Percentiles rank a stretch among this genome's conserved stretches.
Conservation (phyloP, 169 alveolate species). For the Plasmodium relictum region DNA sequence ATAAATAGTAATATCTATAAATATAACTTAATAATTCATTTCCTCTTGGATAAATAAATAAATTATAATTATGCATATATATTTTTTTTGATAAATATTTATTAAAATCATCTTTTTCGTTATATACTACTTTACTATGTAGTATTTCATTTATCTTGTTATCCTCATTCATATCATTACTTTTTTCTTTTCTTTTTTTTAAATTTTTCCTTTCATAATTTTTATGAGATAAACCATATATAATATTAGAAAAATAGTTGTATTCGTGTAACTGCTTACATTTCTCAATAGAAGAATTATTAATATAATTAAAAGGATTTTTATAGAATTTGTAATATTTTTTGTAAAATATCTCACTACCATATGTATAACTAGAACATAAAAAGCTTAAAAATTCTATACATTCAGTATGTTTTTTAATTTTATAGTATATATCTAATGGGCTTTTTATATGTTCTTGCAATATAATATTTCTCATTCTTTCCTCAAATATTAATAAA, state of each 20-base stretch:
- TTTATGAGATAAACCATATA: constrained; percentile 34
- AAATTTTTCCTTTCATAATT: not conserved
- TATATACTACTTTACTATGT: not conserved
- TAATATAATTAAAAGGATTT: not conserved
- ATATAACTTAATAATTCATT: constrained; percentile 34
- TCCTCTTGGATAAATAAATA: constrained; percentile 68
- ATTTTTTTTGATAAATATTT: not conserved
- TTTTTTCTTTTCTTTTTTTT: not conserved
- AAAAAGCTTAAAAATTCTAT: constrained; percentile 30
- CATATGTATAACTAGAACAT: constrained; percentile 27
- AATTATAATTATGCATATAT: not conserved
- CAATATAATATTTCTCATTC: constrained; percentile 11
- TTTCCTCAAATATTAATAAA: constrained; percentile 13
- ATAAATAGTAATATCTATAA: constrained; percentile 34
- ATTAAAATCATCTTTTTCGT: not conserved
- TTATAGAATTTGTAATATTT: constrained; percentile 10
- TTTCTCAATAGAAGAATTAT: not conserved
- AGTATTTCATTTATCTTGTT: not conserved
- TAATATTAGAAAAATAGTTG: constrained; percentile 28
- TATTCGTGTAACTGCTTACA: constrained; percentile 15
- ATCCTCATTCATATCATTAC: not conserved
- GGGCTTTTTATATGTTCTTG: constrained; percentile 21
- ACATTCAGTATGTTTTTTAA: constrained; percentile 44
- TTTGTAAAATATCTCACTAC: constrained; percentile 24
- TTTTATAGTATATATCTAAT: constrained; percentile 24